Evolutionary conservation across 2,329 filamentous ascomycete genomes (phyloP).

Genomic region (Bipolaris cookei): DNA sequence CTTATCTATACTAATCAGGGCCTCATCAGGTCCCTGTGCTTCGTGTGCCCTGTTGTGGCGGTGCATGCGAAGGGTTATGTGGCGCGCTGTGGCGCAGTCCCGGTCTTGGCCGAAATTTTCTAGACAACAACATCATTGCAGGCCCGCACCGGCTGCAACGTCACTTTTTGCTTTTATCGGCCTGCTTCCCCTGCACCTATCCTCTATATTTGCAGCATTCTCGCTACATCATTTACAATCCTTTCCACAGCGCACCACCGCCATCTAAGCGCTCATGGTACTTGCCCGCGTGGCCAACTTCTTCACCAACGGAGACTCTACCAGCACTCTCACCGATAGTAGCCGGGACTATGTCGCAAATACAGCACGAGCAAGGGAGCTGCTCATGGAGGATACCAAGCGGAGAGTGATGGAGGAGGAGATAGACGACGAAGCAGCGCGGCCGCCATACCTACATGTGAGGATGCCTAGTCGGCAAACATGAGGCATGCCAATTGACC

Average conservation of each 20-base stretch:
- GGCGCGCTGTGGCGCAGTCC: constrained; percentile 16
- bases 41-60: constrained; percentile 16
- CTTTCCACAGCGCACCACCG: constrained; percentile 16
- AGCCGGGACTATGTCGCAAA: constrained; percentile 33
- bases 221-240: background rate
- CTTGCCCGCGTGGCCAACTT: constrained; percentile 58
- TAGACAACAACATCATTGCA: constrained; percentile 22
- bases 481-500: constrained; percentile 32
- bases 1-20: constrained; percentile 10
- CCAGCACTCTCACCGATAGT: constrained; percentile 49
- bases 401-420: constrained; percentile 28
- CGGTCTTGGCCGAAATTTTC: constrained; percentile 44
- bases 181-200: constrained; percentile 5
- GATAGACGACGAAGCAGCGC: constrained; percentile 51
- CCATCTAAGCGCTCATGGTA: constrained; percentile 53
- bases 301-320: constrained; percentile 48
- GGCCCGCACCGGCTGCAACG: constrained; percentile 25
- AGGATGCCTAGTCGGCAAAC: constrained; percentile 21
- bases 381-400: constrained; percentile 29
- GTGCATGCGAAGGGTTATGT: constrained; percentile 4
- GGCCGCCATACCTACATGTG: constrained; percentile 58
- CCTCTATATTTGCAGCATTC: constrained; percentile 1
- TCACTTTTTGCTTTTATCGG: constrained; percentile 27
- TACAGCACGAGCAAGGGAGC: constrained; percentile 33
- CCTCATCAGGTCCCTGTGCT: constrained; percentile 27